These are phyloP conservation scores for Whalleya microplaca DNA, from an alignment of 2,329 filamentous ascomycete species.

Conservation along the genomic window DNA sequence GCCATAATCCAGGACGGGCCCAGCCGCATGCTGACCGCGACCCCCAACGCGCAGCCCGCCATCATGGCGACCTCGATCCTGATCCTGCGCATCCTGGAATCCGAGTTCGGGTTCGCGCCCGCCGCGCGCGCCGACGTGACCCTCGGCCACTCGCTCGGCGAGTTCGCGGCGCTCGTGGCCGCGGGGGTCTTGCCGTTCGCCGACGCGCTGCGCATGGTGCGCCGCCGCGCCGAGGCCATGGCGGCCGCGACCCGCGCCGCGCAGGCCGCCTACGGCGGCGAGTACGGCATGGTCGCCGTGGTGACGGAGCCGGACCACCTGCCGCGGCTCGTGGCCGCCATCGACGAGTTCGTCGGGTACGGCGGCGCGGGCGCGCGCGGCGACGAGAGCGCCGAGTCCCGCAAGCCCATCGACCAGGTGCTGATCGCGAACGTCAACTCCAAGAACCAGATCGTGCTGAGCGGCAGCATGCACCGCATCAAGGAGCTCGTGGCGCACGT, in stretches of 20 bases:
- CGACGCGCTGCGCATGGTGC: slow-evolving; percentile 78
- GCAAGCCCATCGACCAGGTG: slow-evolving; percentile 82
- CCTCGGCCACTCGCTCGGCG: slow-evolving; percentile 87
- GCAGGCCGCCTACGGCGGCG: slow-evolving; percentile 69
- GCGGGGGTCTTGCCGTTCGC: slow-evolving; percentile 78
- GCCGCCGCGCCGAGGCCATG: slow-evolving; percentile 81
- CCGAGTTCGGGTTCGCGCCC: slow-evolving; percentile 78
- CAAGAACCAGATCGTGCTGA: slow-evolving; percentile 94
- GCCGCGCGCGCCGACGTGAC: slow-evolving; percentile 77
- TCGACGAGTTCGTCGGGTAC: slow-evolving; percentile 78
- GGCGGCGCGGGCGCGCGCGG: slow-evolving; percentile 66
- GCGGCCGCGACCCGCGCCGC: slow-evolving; percentile 72
- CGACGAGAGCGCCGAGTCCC: slow-evolving; percentile 69
- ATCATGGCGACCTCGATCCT: slow-evolving; percentile 95
- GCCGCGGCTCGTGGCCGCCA: slow-evolving; percentile 67
- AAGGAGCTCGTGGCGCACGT: slow-evolving; percentile 81
- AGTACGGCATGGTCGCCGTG: slow-evolving; percentile 93
- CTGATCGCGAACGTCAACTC: slow-evolving; percentile 93
- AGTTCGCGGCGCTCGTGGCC: slow-evolving; percentile 89
- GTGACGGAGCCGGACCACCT: slow-evolving; percentile 85
- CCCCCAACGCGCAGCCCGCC: slow-evolving; percentile 88
- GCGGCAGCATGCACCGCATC: slow-evolving; percentile 83
- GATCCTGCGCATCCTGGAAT: slow-evolving; percentile 84
- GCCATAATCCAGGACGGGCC: slow-evolving; percentile 80
- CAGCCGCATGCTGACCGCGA: slow-evolving; percentile 75